Evolutionary conservation across 306 rosid genomes (phyloP), one percentile per base, ranked within the genome.

Genomic region (Malus sieversii): DNA sequence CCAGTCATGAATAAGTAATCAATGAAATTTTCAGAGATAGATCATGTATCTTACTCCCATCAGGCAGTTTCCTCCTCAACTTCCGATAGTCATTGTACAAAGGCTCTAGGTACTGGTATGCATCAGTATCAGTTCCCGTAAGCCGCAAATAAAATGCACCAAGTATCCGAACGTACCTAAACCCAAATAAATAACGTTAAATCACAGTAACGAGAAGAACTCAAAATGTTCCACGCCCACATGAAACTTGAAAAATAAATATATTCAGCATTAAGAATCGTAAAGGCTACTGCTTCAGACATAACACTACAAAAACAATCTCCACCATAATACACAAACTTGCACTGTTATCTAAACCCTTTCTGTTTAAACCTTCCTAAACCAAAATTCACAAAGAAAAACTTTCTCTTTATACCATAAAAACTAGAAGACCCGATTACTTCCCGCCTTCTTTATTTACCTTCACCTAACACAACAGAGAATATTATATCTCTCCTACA

Each of bases 121-220:
- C 92, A 44, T 96, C 98, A 20, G 85, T 77, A 72, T 96, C 99
- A 8, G 96, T 73, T 45, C 98, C 99, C 8, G 99, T 96, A 62
- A 96, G 86, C 13, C 98, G 97, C 87, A 96, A 70, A 77, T 92
- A 96, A 72, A 96, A 90, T 13, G 99, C 98, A 65, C 99, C 99
- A 38, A 96, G 98, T 58, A 92, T 27, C 81, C 99, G 90, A 48
- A 92, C 98, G 23, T 96, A 91, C 80, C 98, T 91, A 84, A 81
- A 19, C 66, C 72, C 67, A 76, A 30, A 68, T 10, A 19, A 22
- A 7, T 35, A 65, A 7, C 10, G 38, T 66, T 55, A 25, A 53
- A 27, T 16, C 13, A 35, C 30, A 25, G 9, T 18, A 10, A 22
- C 60, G 52, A 23, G 8, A 68, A 35, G 8, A 55, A 5, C 51